Conservation (phyloP, 2,329 filamentous ascomycete species). For the Rutstroemia sp. region DNA sequence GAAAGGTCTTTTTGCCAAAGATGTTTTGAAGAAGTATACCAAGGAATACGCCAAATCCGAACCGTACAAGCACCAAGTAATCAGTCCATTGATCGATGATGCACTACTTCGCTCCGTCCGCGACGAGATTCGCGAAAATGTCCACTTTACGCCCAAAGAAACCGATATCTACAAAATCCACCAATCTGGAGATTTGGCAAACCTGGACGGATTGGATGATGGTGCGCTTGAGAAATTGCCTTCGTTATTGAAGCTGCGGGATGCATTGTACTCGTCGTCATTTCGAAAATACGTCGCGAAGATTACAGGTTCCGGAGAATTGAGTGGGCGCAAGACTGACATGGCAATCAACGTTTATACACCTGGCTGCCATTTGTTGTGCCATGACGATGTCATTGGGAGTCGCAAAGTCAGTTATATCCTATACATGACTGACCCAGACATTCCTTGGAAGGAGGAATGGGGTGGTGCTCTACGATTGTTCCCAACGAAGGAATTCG, state of each 20-base stretch:
- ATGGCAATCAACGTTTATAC: slow-evolving; percentile 99
- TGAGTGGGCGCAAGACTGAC: slow-evolving; percentile 92
- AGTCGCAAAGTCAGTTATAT: slow-evolving; percentile 94
- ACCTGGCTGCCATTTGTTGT: slow-evolving; percentile 88
- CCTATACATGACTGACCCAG: slow-evolving; percentile 88
- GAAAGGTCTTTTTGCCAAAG: slow-evolving; percentile 55
- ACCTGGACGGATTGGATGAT: slow-evolving; percentile 88
- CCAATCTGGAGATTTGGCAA: slow-evolving; percentile 94
- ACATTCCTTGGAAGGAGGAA: slow-evolving; percentile 78
- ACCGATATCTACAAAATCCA: slow-evolving; percentile 99
- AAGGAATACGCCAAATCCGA: slow-evolving; percentile 54
- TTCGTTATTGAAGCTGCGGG: slow-evolving; percentile 83
- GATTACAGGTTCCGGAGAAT: slow-evolving; percentile 76
- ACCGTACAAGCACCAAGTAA: slow-evolving; percentile 89
- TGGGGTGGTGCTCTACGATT: slow-evolving; percentile 91
- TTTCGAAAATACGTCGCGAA: slow-evolving; percentile 85
- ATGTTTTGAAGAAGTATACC: slow-evolving; percentile 52
- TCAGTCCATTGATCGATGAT: slow-evolving; percentile 72
- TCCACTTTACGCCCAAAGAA: slow-evolving; percentile 96
- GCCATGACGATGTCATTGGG: slow-evolving; percentile 99
- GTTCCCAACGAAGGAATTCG: slow-evolving; percentile 62
- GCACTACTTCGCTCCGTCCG: slow-evolving; percentile 78
- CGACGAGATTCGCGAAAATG: slow-evolving; percentile 79
- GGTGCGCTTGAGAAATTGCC: slow-evolving; percentile 79
- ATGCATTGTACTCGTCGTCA: slow-evolving; percentile 83